A percentile compares a stretch with the other conserved stretches of the same genome.
phyloP scores from a whole-genome alignment of 352 stramenopile genomes.

The Phytophthora ohioensis region DNA sequence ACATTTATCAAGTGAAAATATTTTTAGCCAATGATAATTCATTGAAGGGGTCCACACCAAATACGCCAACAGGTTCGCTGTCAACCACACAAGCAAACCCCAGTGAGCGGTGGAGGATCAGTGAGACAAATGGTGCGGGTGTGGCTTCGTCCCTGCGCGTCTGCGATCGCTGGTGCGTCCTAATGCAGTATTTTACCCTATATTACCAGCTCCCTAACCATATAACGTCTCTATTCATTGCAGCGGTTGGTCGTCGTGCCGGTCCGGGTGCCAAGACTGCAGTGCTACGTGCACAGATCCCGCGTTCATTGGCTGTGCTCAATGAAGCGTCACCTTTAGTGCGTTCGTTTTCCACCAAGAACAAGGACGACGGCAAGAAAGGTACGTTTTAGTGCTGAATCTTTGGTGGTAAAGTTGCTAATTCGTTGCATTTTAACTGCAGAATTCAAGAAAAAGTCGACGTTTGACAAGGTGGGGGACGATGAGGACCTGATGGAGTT shows the following conservation, averaged over 20 bases:
- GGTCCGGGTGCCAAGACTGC: conserved; percentile 15
- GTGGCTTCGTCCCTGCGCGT: conserved; percentile 63
- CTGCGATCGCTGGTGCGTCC: conserved; percentile 56
- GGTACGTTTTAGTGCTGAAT: conserved; percentile 21
- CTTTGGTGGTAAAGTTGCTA: not conserved
- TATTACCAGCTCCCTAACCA: not conserved
- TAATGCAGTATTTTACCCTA: not conserved
- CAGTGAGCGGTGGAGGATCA: conserved; percentile 35
- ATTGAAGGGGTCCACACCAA: conserved; percentile 16
- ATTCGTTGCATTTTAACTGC: not conserved
- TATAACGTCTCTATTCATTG: conserved; percentile 11
- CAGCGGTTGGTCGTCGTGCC: conserved; percentile 30
- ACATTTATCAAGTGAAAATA: not conserved
- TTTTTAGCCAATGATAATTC: conserved; percentile 22
- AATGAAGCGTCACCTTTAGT: conserved; percentile 17
- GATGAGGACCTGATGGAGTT: conserved; percentile 58
- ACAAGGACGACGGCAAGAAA: conserved; percentile 58
- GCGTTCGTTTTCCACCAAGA: conserved; percentile 56
- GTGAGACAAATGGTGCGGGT: conserved; percentile 69
- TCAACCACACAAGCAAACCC: conserved; percentile 40
- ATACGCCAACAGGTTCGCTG: conserved; percentile 15
- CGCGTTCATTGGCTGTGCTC: conserved; percentile 26
- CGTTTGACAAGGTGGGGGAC: conserved; percentile 62
- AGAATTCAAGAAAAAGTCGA: conserved; percentile 67
- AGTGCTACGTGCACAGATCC: conserved; percentile 30